phyloP scores from a whole-genome alignment of 352 stramenopile genomes.

The Phytopythium helicoides region DNA sequence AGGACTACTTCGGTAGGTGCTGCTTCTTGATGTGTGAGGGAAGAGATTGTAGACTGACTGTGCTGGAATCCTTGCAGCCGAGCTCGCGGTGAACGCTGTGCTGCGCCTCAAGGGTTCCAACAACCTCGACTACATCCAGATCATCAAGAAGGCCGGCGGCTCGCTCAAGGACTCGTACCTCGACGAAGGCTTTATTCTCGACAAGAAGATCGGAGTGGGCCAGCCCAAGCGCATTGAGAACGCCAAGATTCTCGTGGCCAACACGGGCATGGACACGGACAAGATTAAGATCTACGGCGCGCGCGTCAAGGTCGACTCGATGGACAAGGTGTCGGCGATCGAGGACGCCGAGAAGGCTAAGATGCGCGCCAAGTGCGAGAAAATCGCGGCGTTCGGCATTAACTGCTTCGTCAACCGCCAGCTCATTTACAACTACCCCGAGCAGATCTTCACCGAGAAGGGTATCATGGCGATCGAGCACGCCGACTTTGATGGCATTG shows the following conservation, averaged over 20 bases:
- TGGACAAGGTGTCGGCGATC: constrained; percentile 99
- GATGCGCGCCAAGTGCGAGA: constrained; percentile 98
- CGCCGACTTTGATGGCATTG: constrained; percentile 99
- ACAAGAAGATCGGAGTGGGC: constrained; percentile 96
- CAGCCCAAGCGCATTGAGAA: constrained; percentile 97
- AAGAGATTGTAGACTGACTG: too few relatives aligned
- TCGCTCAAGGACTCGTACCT: constrained; percentile 97
- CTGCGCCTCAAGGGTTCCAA: constrained; percentile 93
- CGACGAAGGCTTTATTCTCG: constrained; percentile 97
- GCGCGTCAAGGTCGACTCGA: constrained; percentile 96
- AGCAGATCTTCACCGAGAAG: constrained; percentile 97
- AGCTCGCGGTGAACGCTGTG: constrained; percentile 96
- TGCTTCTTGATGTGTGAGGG: too few relatives aligned
- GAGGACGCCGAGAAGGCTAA: constrained; percentile 98
- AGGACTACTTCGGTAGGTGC: constrained; percentile 98
- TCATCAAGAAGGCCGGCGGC: constrained; percentile 98
- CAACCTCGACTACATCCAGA: constrained; percentile 99
- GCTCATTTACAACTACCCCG: constrained; percentile 99
- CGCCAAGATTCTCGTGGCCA: constrained; percentile 98
- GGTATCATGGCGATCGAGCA: constrained; percentile 99
- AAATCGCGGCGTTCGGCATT: constrained; percentile 97
- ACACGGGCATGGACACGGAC: constrained; percentile 99
- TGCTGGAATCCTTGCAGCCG: too few relatives aligned
- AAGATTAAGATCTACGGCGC: constrained; percentile 99
- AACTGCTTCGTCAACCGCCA: constrained; percentile 99